These are phyloP conservation scores for Emericellopsis terricola DNA, from an alignment of 495 filamentous ascomycete genomes.

Conservation along the genomic window DNA sequence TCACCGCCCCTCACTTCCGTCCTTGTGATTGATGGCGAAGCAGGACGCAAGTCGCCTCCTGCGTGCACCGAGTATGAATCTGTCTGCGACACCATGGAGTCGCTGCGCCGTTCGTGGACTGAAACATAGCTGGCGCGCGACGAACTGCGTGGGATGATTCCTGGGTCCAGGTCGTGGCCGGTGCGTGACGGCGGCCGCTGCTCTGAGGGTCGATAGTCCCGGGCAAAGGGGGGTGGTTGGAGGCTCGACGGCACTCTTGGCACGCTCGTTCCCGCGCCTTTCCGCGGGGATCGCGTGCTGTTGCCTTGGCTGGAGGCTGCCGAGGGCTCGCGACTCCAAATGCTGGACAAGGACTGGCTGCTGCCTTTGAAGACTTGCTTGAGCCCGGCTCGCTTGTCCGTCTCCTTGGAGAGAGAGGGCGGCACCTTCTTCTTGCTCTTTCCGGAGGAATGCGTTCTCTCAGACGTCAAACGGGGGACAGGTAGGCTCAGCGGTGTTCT, in stretches of 20 bases:
- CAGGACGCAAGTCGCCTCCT: constrained; percentile 14
- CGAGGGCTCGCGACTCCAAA: neutral
- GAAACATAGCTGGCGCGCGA: constrained; percentile 30
- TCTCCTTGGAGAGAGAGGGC: neutral
- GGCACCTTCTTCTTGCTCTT: neutral
- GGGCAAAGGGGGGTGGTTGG: no score
- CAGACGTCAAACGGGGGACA: no score
- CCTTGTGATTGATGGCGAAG: constrained; percentile 9
- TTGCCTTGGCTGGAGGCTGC: neutral
- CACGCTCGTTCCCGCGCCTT: neutral
- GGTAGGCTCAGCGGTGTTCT: neutral
- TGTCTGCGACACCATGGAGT: constrained; percentile 38
- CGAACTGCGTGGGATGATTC: constrained; percentile 9
- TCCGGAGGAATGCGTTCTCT: no score
- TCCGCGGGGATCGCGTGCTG: neutral
- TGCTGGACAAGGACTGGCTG: constrained; percentile 1
- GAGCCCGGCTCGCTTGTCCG: neutral
- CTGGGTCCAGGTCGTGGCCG: constrained; percentile 1
- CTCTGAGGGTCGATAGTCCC: no score
- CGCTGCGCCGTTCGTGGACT: constrained; percentile 32
- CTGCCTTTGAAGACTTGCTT: constrained; percentile 1
- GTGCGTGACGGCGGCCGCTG: neutral
- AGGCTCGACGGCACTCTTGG: no score
- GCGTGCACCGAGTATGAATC: constrained; percentile 40
- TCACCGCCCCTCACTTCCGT: neutral